Evolutionary conservation across 352 stramenopile species (phyloP).

Genomic region (Phytopythium oedochilum): DNA sequence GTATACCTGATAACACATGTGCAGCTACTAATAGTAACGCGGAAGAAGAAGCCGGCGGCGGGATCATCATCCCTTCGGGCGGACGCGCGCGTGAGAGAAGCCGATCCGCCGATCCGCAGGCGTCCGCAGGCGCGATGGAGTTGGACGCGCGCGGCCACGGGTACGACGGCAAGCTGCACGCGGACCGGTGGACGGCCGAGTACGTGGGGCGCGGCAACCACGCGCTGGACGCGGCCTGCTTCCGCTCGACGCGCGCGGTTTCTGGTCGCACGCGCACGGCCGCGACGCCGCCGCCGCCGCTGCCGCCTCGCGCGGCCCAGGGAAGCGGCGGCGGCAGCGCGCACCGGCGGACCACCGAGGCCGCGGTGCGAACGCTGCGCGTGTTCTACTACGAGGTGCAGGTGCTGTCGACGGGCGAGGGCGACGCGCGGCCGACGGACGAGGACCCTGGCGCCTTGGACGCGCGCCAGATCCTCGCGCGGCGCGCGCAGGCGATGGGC

Average conservation of each 20-base stretch:
- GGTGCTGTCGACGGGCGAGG: constrained; percentile 28
- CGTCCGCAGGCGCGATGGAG: no score
- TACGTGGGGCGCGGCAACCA: constrained; percentile 51
- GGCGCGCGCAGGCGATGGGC: not conserved
- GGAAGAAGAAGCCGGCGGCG: no score
- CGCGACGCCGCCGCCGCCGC: not conserved
- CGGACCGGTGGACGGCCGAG: constrained; percentile 50
- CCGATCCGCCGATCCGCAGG: no score
- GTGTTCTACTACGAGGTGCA: constrained; percentile 59
- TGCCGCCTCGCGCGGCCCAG: not conserved
- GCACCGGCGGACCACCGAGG: not conserved
- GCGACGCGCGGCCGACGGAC: no score
- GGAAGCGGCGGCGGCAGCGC: not conserved
- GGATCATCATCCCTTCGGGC: no score
- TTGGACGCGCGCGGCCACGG: constrained; percentile 31
- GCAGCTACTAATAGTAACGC: not conserved
- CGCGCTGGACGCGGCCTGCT: constrained; percentile 45
- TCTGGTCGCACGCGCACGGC: constrained; percentile 3
- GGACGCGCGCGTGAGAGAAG: no score
- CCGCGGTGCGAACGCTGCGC: constrained; percentile 10
- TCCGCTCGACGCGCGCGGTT: constrained; percentile 25
- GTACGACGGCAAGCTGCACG: constrained; percentile 46
- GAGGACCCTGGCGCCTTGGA: not conserved
- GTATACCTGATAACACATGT: not conserved
- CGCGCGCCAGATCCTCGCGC: not conserved